Percentiles rank a stretch among this genome's conserved stretches.
Evolutionary conservation across 345 rosid genomes (phyloP).

Genomic region (Mercurialis annua): DNA sequence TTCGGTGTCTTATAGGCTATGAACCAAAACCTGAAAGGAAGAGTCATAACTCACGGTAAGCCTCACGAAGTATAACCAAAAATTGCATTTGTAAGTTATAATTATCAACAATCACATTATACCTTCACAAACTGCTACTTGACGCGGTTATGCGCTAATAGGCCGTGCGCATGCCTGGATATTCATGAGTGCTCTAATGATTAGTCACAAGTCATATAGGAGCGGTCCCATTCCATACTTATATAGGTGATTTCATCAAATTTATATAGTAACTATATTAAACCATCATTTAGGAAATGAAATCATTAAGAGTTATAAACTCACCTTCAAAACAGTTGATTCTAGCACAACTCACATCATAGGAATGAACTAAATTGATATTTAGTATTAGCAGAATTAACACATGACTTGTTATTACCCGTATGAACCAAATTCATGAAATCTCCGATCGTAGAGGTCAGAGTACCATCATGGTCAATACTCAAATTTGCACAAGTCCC

Average conservation of each 20-base stretch:
- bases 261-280: background rate
- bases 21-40: no score
- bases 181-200: background rate
- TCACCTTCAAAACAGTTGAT: background rate
- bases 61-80: no score
- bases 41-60: no score
- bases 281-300: background rate
- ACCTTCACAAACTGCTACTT: background rate
- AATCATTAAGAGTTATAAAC: background rate
- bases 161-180: background rate
- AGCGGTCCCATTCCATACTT: no score
- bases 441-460: background rate
- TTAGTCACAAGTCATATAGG: background rate
- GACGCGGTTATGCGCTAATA: background rate
- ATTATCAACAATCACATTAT: background rate
- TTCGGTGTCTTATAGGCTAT: no score
- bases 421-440: background rate
- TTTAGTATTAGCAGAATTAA: no score
- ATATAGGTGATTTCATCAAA: background rate
- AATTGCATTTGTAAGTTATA: background rate
- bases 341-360: no score
- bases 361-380: no score
- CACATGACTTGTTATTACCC: no score
- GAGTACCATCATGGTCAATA: background rate
- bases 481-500: background rate